These are phyloP conservation scores for Blastosporella zonata DNA, from an alignment of 1,284 basidiomycete species.

Conservation along the genomic window DNA sequence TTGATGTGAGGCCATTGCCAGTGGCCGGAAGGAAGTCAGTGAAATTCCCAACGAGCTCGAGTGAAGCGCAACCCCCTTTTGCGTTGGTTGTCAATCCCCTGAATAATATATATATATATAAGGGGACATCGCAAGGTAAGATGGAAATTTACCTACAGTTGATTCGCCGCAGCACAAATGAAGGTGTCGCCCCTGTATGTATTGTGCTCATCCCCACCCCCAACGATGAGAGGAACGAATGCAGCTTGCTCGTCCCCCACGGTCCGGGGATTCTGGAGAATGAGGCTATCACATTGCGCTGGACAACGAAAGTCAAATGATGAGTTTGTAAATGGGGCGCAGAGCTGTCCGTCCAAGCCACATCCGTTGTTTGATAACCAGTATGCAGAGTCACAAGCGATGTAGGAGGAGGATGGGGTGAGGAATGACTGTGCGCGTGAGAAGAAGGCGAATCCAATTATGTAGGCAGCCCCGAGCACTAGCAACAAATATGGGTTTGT, in stretches of 20 bases:
- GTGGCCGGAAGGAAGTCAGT: slow-evolving; percentile 60
- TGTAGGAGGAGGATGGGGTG: slow-evolving; percentile 58
- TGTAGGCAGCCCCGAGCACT: slow-evolving; percentile 59
- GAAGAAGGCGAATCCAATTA: slow-evolving; percentile 72
- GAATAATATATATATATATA: slow-evolving; percentile 15
- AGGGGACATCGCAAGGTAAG: slow-evolving; percentile 7
- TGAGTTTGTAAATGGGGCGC: slow-evolving; percentile 63
- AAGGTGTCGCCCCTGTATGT: slow-evolving; percentile 86
- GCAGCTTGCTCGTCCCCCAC: slow-evolving; percentile 68
- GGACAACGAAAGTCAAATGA: slow-evolving; percentile 81
- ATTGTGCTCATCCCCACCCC: slow-evolving; percentile 66
- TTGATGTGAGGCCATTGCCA: slow-evolving; percentile 66
- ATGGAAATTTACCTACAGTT: slow-evolving; percentile 54
- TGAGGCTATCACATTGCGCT: slow-evolving; percentile 63
- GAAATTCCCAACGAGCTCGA: slow-evolving; percentile 70
- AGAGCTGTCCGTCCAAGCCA: slow-evolving; percentile 68
- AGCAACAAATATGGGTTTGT: slow-evolving; percentile 53
- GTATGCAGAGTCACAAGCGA: slow-evolving; percentile 68
- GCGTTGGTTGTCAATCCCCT: slow-evolving; percentile 68
- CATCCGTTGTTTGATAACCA: slow-evolving; percentile 73
- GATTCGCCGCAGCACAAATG: slow-evolving; percentile 83
- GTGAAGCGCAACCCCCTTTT: slow-evolving; percentile 75
- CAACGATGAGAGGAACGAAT: slow-evolving; percentile 77
- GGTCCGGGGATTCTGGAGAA: slow-evolving; percentile 74
- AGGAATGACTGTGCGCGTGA: slow-evolving; percentile 70